Conservation (phyloP, 352 stramenopile species). For the Phytophthora litchii region DNA sequence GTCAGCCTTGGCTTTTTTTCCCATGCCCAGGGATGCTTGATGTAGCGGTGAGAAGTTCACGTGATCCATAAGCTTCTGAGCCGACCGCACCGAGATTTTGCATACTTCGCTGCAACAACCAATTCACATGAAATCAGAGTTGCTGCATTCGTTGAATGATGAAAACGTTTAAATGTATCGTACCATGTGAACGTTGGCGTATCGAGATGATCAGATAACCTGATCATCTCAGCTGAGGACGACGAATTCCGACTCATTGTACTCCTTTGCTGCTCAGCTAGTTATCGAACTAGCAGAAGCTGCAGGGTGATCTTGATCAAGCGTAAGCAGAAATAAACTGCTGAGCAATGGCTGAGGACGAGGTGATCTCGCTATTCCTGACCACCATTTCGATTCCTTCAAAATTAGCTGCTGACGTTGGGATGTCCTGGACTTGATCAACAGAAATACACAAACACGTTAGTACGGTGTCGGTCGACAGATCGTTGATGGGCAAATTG, state of each 20-base stretch:
- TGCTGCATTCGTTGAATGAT: not conserved
- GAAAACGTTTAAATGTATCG: not conserved
- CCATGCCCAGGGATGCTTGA: slow-evolving; percentile 73
- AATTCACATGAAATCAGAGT: slow-evolving; percentile 11
- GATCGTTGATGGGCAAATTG: slow-evolving; percentile 14
- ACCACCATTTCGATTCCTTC: slow-evolving; percentile 5
- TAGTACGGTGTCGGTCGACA: not conserved
- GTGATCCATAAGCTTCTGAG: slow-evolving; percentile 87
- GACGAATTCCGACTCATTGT: slow-evolving; percentile 17
- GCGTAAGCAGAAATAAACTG: slow-evolving; percentile 32
- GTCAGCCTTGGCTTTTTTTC: slow-evolving; percentile 24
- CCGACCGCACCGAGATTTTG: slow-evolving; percentile 88
- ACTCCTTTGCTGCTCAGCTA: not conserved
- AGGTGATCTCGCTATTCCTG: slow-evolving; percentile 31
- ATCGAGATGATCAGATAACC: slow-evolving; percentile 38
- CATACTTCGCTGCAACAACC: slow-evolving; percentile 71
- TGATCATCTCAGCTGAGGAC: slow-evolving; percentile 25
- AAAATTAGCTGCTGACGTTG: slow-evolving; percentile 20
- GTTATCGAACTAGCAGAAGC: not conserved
- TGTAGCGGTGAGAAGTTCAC: slow-evolving; percentile 90
- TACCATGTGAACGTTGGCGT: slow-evolving; percentile 79
- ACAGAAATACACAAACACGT: slow-evolving; percentile 3
- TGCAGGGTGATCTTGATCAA: slow-evolving; percentile 5
- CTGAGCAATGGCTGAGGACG: slow-evolving; percentile 1
- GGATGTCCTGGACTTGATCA: not conserved